phyloP scores from a whole-genome alignment of 371 early-diverging fungal genomes.

The Apophysomyces trapeziformis region DNA sequence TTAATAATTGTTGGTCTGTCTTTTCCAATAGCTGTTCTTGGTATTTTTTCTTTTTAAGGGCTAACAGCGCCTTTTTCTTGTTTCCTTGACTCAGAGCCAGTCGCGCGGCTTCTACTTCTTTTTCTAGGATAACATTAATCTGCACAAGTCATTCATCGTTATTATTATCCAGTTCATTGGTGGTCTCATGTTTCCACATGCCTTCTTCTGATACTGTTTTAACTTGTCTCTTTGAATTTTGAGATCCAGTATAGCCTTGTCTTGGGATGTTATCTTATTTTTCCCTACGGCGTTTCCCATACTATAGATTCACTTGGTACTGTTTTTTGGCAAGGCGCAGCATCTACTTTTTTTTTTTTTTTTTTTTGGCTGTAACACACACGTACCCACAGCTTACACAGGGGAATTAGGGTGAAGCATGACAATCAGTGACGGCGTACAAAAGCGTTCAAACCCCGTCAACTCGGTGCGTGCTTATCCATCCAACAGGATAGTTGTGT shows the following conservation, averaged over 20 bases:
- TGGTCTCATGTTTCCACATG: constrained; percentile 27
- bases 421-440: no score
- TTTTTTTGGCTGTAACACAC: background rate
- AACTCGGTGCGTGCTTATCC: no score
- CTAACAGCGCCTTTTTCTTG: constrained; percentile 84
- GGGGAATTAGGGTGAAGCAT: no score
- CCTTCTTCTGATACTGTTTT: constrained; percentile 88
- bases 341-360: constrained; percentile 8
- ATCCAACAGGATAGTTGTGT: no score
- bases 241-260: constrained; percentile 92
- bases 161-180: background rate
- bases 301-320: constrained; percentile 2
- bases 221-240: constrained; percentile 94
- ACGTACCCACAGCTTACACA: background rate
- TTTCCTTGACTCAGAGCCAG: constrained; percentile 70
- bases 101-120: constrained; percentile 72
- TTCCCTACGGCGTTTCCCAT: constrained; percentile 62
- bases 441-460: no score
- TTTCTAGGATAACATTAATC: constrained; percentile 66
- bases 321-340: constrained; percentile 7
- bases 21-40: constrained; percentile 86
- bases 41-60: constrained; percentile 93
- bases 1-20: constrained; percentile 86
- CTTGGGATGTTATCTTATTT: constrained; percentile 79
- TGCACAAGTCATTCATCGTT: constrained; percentile 24